phyloP scores from a whole-genome alignment of 176 grass and related monocot genomes.

The Alloteropsis semialata region DNA sequence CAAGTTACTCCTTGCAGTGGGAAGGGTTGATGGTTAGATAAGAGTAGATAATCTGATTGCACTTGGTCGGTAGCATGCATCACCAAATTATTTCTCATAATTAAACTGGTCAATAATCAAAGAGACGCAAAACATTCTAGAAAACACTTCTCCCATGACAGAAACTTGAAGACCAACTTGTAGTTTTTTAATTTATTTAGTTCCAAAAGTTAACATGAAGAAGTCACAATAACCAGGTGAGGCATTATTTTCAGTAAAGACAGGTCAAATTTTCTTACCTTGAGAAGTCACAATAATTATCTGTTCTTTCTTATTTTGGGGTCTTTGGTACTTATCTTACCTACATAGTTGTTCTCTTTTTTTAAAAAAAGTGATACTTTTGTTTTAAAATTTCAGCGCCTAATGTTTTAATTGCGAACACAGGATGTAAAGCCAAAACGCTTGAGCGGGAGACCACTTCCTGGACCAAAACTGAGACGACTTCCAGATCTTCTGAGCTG shows the following conservation, averaged over 20 bases:
- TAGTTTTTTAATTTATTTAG: background rate
- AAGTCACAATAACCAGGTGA: background rate
- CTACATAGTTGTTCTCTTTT: background rate
- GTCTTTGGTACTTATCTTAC: background rate
- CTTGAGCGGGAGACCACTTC: constrained; percentile 32
- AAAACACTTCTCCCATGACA: background rate
- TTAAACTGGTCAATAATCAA: too few species aligned
- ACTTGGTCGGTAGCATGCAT: background rate
- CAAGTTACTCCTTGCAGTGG: background rate
- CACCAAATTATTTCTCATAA: background rate
- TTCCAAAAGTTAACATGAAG: background rate
- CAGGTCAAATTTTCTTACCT: background rate
- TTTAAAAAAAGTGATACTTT: background rate
- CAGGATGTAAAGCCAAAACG: constrained; percentile 78
- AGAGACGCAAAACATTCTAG: background rate
- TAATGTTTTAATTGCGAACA: constrained; percentile 32
- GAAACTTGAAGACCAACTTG: background rate
- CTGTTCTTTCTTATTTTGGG: background rate
- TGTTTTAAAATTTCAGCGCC: background rate
- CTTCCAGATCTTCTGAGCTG: constrained; percentile 67
- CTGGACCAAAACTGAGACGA: constrained; percentile 57
- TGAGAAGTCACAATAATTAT: too few species aligned
- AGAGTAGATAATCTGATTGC: background rate
- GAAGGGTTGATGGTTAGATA: background rate
- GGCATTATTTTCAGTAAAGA: background rate